Conservation (phyloP, 345 rosid species). For the Rubroshorea leprosula region DNA sequence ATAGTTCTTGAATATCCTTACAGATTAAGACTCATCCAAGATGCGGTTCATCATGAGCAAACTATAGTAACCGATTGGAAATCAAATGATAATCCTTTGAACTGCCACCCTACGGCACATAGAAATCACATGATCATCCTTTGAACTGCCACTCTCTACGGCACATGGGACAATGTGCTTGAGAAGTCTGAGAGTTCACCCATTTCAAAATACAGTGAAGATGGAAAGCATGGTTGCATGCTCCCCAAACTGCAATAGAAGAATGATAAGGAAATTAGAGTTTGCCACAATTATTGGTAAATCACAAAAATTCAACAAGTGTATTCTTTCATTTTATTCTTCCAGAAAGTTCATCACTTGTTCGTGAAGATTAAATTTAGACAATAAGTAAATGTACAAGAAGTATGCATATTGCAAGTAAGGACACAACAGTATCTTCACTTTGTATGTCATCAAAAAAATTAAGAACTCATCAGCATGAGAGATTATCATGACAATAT, state of each 20-base stretch:
- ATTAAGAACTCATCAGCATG: neutral
- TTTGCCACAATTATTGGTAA: neutral
- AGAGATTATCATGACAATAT: neutral
- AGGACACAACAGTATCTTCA: too few relatives aligned
- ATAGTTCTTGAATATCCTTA: too few relatives aligned
- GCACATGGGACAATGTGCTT: constrained; percentile 94
- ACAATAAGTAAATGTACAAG: neutral
- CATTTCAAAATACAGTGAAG: constrained; percentile 94
- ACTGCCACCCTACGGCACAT: too few relatives aligned
- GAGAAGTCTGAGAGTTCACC: constrained; percentile 86
- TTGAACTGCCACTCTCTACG: constrained; percentile 77
- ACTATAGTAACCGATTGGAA: neutral
- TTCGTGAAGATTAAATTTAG: neutral
- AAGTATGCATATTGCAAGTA: neutral
- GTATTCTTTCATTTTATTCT: too few relatives aligned
- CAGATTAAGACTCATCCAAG: neutral
- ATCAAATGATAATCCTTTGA: neutral
- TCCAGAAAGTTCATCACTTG: too few relatives aligned
- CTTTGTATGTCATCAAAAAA: neutral
- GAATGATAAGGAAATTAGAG: neutral
- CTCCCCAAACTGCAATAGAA: constrained; percentile 52
- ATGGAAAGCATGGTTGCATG: constrained; percentile 78
- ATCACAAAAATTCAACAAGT: neutral
- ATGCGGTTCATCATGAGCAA: neutral
- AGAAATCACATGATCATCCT: constrained; percentile 25